phyloP scores from a whole-genome alignment of 495 filamentous ascomycete species.

The Trypethelium eluteriae region DNA sequence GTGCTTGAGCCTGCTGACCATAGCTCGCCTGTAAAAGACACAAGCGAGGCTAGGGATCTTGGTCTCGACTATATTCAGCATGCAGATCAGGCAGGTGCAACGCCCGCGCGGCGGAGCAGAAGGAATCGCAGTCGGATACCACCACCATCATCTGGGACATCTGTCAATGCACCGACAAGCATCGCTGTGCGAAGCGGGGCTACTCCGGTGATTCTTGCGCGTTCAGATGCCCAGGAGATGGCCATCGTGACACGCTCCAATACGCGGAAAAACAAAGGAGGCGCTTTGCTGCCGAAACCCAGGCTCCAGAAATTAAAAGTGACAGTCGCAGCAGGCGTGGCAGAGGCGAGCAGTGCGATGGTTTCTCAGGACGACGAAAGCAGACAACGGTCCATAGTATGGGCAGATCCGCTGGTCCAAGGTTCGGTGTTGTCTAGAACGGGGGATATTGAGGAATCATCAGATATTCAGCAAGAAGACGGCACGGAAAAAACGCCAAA shows the following conservation, averaged over 20 bases:
- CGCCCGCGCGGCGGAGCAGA: slow-evolving; percentile 8
- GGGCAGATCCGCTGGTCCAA: slow-evolving; percentile 7
- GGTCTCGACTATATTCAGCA: not conserved
- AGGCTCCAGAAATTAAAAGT: slow-evolving; percentile 38
- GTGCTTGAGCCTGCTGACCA: not conserved
- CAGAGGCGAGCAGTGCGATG: not conserved
- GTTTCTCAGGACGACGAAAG: not conserved
- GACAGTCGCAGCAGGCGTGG: not conserved
- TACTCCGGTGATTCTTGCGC: slow-evolving; percentile 50
- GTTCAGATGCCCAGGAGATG: slow-evolving; percentile 52
- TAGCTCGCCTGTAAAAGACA: not conserved
- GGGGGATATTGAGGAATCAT: not conserved
- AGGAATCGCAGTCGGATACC: slow-evolving; percentile 15
- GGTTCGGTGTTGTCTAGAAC: not conserved
- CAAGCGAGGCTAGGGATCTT: slow-evolving; percentile 5
- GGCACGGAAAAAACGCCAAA: not conserved
- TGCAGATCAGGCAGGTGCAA: not conserved
- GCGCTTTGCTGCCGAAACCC: slow-evolving; percentile 42
- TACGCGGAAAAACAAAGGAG: slow-evolving; percentile 52
- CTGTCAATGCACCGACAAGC: slow-evolving; percentile 38
- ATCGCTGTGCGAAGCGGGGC: slow-evolving; percentile 52
- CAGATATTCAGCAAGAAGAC: not conserved
- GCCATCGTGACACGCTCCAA: slow-evolving; percentile 48
- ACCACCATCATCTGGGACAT: slow-evolving; percentile 16
- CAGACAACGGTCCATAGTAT: not conserved